Conservation (phyloP, 2,329 filamentous ascomycete genomes). For the Aureobasidium sp. region DNA sequence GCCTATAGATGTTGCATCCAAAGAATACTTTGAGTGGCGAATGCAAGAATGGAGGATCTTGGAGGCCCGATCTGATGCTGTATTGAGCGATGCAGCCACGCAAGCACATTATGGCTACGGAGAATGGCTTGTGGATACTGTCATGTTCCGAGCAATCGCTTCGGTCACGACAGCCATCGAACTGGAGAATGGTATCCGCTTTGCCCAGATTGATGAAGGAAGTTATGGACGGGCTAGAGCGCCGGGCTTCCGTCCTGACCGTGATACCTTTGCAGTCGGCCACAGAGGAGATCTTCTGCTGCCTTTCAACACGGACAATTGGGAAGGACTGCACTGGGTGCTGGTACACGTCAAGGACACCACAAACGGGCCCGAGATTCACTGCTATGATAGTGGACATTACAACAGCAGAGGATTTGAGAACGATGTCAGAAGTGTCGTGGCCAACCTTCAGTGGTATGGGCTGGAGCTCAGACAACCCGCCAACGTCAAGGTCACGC, state of each 20-base stretch:
- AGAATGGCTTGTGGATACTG: not conserved
- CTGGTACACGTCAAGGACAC: not conserved
- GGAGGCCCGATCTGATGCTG: not conserved
- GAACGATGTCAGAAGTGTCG: not conserved
- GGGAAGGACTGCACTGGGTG: not conserved
- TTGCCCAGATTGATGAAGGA: not conserved
- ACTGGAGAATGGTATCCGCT: not conserved
- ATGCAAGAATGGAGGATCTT: conserved; percentile 1
- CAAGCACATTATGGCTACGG: not conserved
- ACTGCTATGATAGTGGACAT: not conserved
- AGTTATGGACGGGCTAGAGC: not conserved
- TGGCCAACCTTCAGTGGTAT: not conserved
- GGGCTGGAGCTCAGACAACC: too few relatives aligned
- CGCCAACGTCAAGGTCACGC: not conserved
- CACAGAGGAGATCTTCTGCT: not conserved
- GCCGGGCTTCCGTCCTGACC: not conserved
- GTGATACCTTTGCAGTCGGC: not conserved
- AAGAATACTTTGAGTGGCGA: not conserved
- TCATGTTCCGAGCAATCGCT: not conserved
- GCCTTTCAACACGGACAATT: not conserved
- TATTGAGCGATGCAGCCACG: not conserved
- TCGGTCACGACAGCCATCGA: conserved; percentile 1
- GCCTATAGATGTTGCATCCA: not conserved
- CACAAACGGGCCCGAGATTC: not conserved
- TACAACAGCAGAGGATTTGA: not conserved